phyloP scores from a whole-genome alignment of 2,329 filamentous ascomycete genomes.

The Onygena corvina region DNA sequence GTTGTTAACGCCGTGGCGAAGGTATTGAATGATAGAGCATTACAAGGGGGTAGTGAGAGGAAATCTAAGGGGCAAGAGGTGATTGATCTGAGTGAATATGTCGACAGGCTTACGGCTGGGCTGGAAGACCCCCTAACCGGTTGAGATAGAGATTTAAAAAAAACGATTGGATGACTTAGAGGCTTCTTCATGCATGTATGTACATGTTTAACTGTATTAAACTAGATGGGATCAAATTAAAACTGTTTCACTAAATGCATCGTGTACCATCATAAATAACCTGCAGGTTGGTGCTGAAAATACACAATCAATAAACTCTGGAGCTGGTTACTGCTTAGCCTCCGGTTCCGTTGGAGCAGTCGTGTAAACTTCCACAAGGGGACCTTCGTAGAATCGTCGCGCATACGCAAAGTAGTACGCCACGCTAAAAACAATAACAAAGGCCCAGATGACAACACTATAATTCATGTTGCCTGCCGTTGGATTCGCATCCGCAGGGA shows the following conservation, averaged over 20 bases:
- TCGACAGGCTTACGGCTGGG: slow-evolving; percentile 11
- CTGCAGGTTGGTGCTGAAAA: too few relatives aligned
- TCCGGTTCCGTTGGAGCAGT: background rate
- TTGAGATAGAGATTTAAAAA: background rate
- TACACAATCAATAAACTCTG: background rate
- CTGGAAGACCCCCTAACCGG: slow-evolving; percentile 6
- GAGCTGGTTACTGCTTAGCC: background rate
- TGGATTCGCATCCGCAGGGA: slow-evolving; percentile 25
- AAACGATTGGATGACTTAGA: background rate
- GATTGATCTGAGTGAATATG: slow-evolving; percentile 9
- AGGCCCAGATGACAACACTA: slow-evolving; percentile 34
- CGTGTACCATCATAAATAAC: too few relatives aligned
- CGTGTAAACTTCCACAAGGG: slow-evolving; percentile 18
- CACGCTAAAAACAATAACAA: slow-evolving; percentile 30
- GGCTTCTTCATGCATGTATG: background rate
- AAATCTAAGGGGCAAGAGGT: background rate
- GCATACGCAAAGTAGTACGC: slow-evolving; percentile 29
- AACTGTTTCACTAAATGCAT: background rate
- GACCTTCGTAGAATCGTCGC: slow-evolving; percentile 22
- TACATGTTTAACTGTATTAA: background rate
- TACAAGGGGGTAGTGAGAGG: background rate
- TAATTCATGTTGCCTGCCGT: slow-evolving; percentile 30
- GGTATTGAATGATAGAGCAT: slow-evolving; percentile 42
- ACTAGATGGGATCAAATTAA: background rate
- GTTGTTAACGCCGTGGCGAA: slow-evolving; percentile 53